Evolutionary conservation across 176 grass and related monocot genomes (phyloP).

Genomic region (Thalia dealbata): DNA sequence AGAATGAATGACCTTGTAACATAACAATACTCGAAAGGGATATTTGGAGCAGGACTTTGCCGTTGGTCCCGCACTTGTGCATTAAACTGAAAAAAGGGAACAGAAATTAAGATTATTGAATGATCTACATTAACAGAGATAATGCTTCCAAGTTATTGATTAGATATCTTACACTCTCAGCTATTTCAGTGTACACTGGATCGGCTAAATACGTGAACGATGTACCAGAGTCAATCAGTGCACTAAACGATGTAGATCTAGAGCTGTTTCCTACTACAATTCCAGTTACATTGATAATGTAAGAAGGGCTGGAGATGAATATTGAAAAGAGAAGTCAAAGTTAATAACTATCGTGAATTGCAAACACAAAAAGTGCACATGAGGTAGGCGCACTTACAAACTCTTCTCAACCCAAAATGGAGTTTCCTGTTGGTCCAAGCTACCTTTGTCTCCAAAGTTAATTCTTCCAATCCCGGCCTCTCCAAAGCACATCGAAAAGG

Average conservation of each 20-base stretch:
- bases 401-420: slow-evolving; percentile 27
- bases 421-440: slow-evolving; percentile 43
- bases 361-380: not conserved
- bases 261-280: slow-evolving; percentile 17
- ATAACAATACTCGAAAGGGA: slow-evolving; percentile 84
- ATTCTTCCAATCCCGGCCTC: slow-evolving; percentile 41
- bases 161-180: slow-evolving; percentile 31
- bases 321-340: not conserved
- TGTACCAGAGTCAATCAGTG: slow-evolving; percentile 62
- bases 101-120: not conserved
- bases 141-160: not conserved
- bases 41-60: slow-evolving; percentile 33
- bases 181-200: slow-evolving; percentile 32
- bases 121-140: not conserved
- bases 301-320: slow-evolving; percentile 29
- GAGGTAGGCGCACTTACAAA: not conserved
- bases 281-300: slow-evolving; percentile 54
- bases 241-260: slow-evolving; percentile 25
- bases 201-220: slow-evolving; percentile 50
- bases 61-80: slow-evolving; percentile 40
- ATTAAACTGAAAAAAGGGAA: slow-evolving; percentile 51
- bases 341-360: not conserved
- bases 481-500: slow-evolving; percentile 90
- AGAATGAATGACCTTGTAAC: slow-evolving; percentile 37
- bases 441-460: slow-evolving; percentile 64